A percentile compares a stretch with the other conserved stretches of the same genome.
phyloP scores from a whole-genome alignment of 768 basidiomycete genomes.

The Suillus occidentalis region DNA sequence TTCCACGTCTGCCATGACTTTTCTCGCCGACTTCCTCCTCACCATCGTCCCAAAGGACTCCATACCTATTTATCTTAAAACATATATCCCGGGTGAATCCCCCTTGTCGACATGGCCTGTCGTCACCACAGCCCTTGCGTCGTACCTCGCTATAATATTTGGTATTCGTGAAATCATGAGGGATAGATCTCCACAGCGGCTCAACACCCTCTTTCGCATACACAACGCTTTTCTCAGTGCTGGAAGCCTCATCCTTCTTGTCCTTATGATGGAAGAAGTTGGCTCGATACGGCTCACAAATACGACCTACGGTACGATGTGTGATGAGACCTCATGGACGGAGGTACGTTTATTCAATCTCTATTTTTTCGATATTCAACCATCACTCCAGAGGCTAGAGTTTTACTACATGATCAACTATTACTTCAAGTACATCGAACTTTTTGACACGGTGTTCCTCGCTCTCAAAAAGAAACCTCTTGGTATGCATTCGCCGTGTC shows the following conservation, averaged over 20 bases:
- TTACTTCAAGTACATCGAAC: conserved; percentile 96
- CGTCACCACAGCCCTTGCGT: conserved; percentile 67
- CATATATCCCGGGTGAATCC: conserved; percentile 55
- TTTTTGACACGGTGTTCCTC: conserved; percentile 95
- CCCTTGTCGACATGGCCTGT: conserved; percentile 62
- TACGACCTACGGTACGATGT: conserved; percentile 77
- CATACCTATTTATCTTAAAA: conserved; percentile 35
- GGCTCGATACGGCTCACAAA: conserved; percentile 72
- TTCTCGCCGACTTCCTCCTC: conserved; percentile 73
- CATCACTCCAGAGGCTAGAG: conserved; percentile 67
- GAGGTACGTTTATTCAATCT: conserved; percentile 45
- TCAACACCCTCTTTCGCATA: conserved; percentile 80
- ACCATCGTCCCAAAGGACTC: conserved; percentile 51
- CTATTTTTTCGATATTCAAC: conserved; percentile 3
- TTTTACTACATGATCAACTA: conserved; percentile 99
- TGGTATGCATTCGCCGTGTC: conserved; percentile 49
- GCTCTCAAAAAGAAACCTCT: conserved; percentile 98
- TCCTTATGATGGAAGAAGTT: conserved; percentile 92
- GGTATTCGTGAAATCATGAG: conserved; percentile 83
- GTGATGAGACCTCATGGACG: conserved; percentile 79
- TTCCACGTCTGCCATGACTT: conserved; percentile 52
- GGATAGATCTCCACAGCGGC: conserved; percentile 66
- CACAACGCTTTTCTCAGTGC: conserved; percentile 89
- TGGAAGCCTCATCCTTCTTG: conserved; percentile 82
- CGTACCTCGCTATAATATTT: conserved; percentile 90